These are phyloP conservation scores for Pythium pyrilobum DNA, from an alignment of 352 stramenopile genomes.

Conservation along the genomic window DNA sequence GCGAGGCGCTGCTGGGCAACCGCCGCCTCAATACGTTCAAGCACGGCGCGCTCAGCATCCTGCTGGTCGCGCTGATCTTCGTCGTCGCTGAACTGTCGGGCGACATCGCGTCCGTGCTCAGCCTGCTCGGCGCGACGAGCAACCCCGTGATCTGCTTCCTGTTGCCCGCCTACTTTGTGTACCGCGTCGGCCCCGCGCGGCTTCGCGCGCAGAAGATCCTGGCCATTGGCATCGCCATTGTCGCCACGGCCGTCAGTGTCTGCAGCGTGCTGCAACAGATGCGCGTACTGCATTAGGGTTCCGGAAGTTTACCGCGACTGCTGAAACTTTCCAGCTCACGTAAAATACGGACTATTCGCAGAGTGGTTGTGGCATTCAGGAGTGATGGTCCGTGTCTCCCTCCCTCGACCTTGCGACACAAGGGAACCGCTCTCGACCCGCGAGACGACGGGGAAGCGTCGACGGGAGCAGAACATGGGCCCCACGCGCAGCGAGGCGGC, in stretches of 20 bases:
- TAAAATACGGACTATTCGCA: no score
- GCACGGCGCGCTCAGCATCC: slow-evolving; percentile 48
- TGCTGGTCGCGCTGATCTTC: slow-evolving; percentile 47
- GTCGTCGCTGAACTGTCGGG: slow-evolving; percentile 60
- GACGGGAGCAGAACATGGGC: no score
- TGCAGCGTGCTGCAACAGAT: slow-evolving; percentile 58
- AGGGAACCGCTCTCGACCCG: background rate
- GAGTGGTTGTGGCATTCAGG: background rate
- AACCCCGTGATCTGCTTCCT: slow-evolving; percentile 88
- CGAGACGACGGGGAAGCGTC: no score
- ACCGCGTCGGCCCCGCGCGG: slow-evolving; percentile 35
- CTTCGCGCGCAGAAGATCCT: slow-evolving; percentile 40
- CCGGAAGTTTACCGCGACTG: background rate
- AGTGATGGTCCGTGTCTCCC: slow-evolving; percentile 9
- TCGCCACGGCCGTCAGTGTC: slow-evolving; percentile 37
- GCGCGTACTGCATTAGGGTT: slow-evolving; percentile 15
- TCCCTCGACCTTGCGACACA: background rate
- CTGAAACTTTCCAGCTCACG: background rate
- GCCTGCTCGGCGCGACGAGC: slow-evolving; percentile 73
- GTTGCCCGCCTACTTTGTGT: slow-evolving; percentile 77
- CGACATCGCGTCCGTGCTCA: slow-evolving; percentile 83
- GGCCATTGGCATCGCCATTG: slow-evolving; percentile 36
- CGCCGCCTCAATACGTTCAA: slow-evolving; percentile 35
- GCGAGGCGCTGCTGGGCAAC: slow-evolving; percentile 56
- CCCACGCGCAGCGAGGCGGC: background rate